Conservation (phyloP, 345 rosid species). For the Diplotaxis tenuifolia region DNA sequence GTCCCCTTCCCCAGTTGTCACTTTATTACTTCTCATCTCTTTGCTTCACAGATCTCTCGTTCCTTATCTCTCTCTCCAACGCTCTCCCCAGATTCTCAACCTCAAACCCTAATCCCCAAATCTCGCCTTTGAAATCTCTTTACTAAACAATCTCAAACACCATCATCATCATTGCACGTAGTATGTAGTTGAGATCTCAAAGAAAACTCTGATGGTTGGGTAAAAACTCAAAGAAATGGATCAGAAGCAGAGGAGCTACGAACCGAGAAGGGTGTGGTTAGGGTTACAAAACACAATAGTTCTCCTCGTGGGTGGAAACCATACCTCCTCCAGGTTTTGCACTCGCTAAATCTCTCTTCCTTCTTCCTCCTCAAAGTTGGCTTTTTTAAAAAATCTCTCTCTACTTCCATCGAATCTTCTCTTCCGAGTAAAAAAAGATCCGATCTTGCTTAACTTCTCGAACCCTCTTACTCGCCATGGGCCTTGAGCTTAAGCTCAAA, state of each 20-base stretch:
- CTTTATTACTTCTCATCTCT: conserved; percentile 22
- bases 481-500: conserved; percentile 48
- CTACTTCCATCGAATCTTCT: conserved; percentile 16
- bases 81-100: neutral
- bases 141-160: too few relatives aligned
- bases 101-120: conserved; percentile 29
- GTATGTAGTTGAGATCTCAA: conserved; percentile 24
- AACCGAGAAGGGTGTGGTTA: conserved; percentile 70
- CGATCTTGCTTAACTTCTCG: neutral
- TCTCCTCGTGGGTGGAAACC: conserved; percentile 99
- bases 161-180: neutral
- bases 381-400: conserved; percentile 13
- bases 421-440: neutral
- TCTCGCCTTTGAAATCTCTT: neutral
- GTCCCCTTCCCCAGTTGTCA: too few relatives aligned
- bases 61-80: neutral
- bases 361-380: neutral
- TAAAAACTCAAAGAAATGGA: conserved; percentile 40
- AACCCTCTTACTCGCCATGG: conserved; percentile 39
- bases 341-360: conserved; percentile 52
- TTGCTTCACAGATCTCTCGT: conserved; percentile 9
- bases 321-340: conserved; percentile 98
- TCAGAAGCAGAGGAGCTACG: conserved; percentile 40
- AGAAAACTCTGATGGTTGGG: conserved; percentile 21
- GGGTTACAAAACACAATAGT: conserved; percentile 63